A percentile compares a stretch with the other conserved stretches of the same genome.
These are phyloP conservation scores for Dictyophora rubrovolvata DNA, from an alignment of 768 basidiomycete species.

Conservation along the genomic window DNA sequence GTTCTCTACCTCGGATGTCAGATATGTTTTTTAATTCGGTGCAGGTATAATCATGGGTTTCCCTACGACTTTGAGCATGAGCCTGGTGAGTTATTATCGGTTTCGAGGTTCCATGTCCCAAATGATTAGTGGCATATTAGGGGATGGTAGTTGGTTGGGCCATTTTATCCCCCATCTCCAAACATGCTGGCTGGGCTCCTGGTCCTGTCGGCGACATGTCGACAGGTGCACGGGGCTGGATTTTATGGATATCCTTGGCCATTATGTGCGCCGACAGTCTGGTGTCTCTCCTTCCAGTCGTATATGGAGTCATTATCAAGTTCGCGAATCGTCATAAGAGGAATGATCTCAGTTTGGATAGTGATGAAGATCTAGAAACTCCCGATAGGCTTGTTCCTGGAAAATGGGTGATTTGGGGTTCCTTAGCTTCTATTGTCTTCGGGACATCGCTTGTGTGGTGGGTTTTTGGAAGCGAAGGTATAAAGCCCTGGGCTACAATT, in stretches of 20 bases:
- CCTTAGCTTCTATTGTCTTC: slow-evolving; percentile 45
- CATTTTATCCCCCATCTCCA: slow-evolving; percentile 80
- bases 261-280: slow-evolving; percentile 93
- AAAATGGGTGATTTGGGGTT: slow-evolving; percentile 65
- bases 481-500: slow-evolving; percentile 90
- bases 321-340: slow-evolving; percentile 22
- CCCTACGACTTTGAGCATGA: slow-evolving; percentile 90
- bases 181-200: slow-evolving; percentile 81
- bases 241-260: slow-evolving; percentile 91
- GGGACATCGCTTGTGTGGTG: slow-evolving; percentile 80
- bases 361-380: slow-evolving; percentile 59
- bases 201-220: slow-evolving; percentile 84
- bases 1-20: slow-evolving; percentile 9
- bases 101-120: slow-evolving; percentile 8
- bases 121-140: slow-evolving; percentile 26
- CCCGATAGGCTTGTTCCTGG: slow-evolving; percentile 72
- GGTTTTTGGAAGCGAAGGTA: slow-evolving; percentile 85
- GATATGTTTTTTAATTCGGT: slow-evolving; percentile 1
- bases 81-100: slow-evolving; percentile 41
- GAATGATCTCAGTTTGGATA: slow-evolving; percentile 7
- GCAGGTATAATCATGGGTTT: slow-evolving; percentile 96
- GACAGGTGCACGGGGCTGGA: slow-evolving; percentile 88
- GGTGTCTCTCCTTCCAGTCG: slow-evolving; percentile 73
- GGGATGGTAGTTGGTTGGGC: slow-evolving; percentile 98
- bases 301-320: slow-evolving; percentile 38